Evolutionary conservation across 1,284 basidiomycete genomes (phyloP), one percentile per base, ranked within the genome.

Genomic region (Ganoderma leucocontextum): DNA sequence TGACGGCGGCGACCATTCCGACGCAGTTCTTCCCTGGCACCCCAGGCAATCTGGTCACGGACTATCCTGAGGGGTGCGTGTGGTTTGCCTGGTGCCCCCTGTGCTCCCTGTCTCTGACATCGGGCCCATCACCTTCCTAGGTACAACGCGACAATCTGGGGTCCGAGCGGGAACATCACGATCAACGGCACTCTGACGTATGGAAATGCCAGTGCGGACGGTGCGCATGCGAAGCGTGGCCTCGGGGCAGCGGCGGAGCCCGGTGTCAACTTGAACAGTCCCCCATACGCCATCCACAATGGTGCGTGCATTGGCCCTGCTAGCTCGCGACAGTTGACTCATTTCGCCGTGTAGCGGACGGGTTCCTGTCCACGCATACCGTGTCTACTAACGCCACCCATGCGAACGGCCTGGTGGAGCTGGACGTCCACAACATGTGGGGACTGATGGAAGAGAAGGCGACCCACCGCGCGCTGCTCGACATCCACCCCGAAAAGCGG

Each of bases 251-350:
- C 93, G 74, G 80, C 78, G 42, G 80, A 89, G 68, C 71, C 77
- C 2, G 82, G 78, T 5, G 80, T 86, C 8, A 80, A 90, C 72
- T 76, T 91, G 25, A 90, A 86, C 75, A 73, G 73, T 1, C 90
- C 90, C 9, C 89, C 90, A 7, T 93, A 93, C 70, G 82, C 88
- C 1, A 91, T 94, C 68, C 90, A 92, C 79, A 92, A 92, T 68
- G 90, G 90, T 87, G 64, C 72, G 78, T 60, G 36, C 2, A 17
- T 36, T 44, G 62, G 9, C 38, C 36, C 35, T 41, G 35, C 2
- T 15, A 29, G 35, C 35, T 12, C 17, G 35, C 35, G 35, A 19
- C 15, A 36, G 19, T 29, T 47, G 8, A 79, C 53, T 78, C 60
- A 49, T 19, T 35, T 61, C 42, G 91, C 89, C 87, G 75, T 85